Percentiles rank a stretch among this genome's conserved stretches.
These are phyloP conservation scores for Blastocystis sp. DNA, from an alignment of 352 stramenopile species.

Conservation along the genomic window DNA sequence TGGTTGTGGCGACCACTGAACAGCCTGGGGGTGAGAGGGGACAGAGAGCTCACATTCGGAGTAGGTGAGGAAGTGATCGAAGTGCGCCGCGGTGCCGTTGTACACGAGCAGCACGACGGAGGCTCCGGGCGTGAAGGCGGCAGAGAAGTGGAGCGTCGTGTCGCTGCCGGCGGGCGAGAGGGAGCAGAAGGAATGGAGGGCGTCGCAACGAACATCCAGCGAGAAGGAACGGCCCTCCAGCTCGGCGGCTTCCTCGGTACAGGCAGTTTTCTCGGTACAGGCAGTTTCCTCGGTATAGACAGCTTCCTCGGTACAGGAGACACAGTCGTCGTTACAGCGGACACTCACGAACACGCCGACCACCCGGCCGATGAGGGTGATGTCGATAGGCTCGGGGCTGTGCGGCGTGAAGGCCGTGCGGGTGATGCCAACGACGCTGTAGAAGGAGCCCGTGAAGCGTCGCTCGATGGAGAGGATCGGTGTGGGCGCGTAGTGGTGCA, in stretches of 20 bases:
- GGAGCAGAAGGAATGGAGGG: slow-evolving; percentile 24
- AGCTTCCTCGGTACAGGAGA: background rate
- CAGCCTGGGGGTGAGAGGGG: slow-evolving; percentile 1
- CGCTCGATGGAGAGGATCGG: slow-evolving; percentile 35
- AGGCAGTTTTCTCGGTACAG: background rate
- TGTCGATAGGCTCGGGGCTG: background rate
- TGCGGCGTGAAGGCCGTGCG: slow-evolving; percentile 35
- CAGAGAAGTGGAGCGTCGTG: slow-evolving; percentile 8
- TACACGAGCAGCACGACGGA: slow-evolving; percentile 59
- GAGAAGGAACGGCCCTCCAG: background rate
- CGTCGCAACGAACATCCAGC: background rate
- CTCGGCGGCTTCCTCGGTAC: background rate
- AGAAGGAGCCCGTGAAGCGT: slow-evolving; percentile 19
- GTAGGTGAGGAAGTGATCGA: slow-evolving; percentile 33
- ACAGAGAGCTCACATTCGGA: slow-evolving; percentile 1
- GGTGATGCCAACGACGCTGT: slow-evolving; percentile 44
- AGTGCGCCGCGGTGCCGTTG: background rate
- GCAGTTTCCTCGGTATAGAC: background rate
- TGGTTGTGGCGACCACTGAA: background rate
- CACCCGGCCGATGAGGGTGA: slow-evolving; percentile 12
- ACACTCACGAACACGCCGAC: slow-evolving; percentile 44
- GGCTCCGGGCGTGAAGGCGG: slow-evolving; percentile 21
- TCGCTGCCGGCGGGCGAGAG: background rate
- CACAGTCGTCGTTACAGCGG: background rate
- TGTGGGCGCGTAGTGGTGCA: slow-evolving; percentile 22